phyloP scores from a whole-genome alignment of 495 filamentous ascomycete species.

The Eremomyces bilateralis region DNA sequence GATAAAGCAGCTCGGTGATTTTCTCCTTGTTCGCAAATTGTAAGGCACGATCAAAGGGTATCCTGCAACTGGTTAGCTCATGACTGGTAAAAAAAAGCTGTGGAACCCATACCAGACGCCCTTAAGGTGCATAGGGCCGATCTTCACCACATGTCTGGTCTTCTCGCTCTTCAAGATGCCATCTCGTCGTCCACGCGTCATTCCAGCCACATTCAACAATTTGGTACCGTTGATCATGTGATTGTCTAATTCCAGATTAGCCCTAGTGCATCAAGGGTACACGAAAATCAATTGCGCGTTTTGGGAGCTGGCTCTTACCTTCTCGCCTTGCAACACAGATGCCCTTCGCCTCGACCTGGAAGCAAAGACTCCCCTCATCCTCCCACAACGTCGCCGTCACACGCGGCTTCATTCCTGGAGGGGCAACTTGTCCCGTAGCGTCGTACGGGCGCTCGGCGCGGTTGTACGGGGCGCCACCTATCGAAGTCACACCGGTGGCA shows the following conservation, averaged over 20 bases:
- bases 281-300: constrained; percentile 6
- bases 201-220: constrained; percentile 86
- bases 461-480: constrained; percentile 11
- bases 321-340: constrained; percentile 90
- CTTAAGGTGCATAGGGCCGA: constrained; percentile 96
- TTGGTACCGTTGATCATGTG: constrained; percentile 99
- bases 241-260: constrained; percentile 74
- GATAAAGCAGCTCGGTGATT: constrained; percentile 88
- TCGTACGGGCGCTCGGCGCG: constrained; percentile 45
- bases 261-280: no score
- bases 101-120: constrained; percentile 68
- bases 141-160: constrained; percentile 89
- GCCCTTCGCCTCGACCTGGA: constrained; percentile 90
- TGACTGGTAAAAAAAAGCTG: background rate
- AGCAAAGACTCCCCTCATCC: constrained; percentile 92
- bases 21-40: constrained; percentile 99
- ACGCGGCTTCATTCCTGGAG: constrained; percentile 93
- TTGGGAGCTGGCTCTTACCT: constrained; percentile 31
- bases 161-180: constrained; percentile 98
- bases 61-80: constrained; percentile 35
- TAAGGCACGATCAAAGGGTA: constrained; percentile 85
- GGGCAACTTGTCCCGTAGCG: constrained; percentile 75
- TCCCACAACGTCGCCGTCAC: constrained; percentile 97
- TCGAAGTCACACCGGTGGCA: constrained; percentile 4
- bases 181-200: constrained; percentile 89